Base-by-base conservation (phyloP, 208 protist species). In the Leishmania major region DNA sequence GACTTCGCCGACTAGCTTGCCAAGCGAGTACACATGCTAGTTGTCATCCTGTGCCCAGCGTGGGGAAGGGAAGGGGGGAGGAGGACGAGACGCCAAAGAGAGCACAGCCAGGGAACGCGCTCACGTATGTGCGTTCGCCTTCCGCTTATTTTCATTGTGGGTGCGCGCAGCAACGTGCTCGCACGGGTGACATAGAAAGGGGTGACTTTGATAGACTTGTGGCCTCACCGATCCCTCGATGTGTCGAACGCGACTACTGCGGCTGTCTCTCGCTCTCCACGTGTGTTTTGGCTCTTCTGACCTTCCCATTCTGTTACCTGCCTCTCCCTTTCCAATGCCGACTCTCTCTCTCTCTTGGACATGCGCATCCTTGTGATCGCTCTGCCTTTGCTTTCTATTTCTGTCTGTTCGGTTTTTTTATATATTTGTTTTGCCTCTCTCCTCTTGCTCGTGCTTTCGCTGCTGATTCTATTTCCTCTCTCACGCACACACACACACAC, bases 1-100 rank as follows among this genome's bases (percentile, higher is more conserved):
- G 40, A 59, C 57, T 37, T 74, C 77, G 47, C 73, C 77, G 3
- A 22, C 70, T n/a, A 51, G 64, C 55, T 53, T 57, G 19, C 73
- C 79, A 35, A 75, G 53, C 31, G 77, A 81, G 35, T 75, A 79
- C 70, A 79, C 4, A 2, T 81, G 51, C 43, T 81, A 77, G 49
- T 7, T 22, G 40, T 17, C 31, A 19, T 31, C 55, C 45, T 31
- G 0, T 31, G 45, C 25, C 43, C 28, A 31, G 37, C 11, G 70
- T 74, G 47, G 2, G 25, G 22, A n/a, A 22, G 28, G 10, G 70
- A 25, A 5, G 35, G 40, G 22, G 35, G 67, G 22, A 22, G 31
- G 25, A 22, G 70, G 43, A 74, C 13, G 15, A 47, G 28, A 19
- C 45, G 19, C n/a, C 22, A 45, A 51, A n/a, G 70, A 55, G 28